Evolutionary conservation across 371 early-diverging fungal genomes (phyloP), one percentile per base, ranked within the genome.

Genomic region (Syncephalastrum racemosum): DNA sequence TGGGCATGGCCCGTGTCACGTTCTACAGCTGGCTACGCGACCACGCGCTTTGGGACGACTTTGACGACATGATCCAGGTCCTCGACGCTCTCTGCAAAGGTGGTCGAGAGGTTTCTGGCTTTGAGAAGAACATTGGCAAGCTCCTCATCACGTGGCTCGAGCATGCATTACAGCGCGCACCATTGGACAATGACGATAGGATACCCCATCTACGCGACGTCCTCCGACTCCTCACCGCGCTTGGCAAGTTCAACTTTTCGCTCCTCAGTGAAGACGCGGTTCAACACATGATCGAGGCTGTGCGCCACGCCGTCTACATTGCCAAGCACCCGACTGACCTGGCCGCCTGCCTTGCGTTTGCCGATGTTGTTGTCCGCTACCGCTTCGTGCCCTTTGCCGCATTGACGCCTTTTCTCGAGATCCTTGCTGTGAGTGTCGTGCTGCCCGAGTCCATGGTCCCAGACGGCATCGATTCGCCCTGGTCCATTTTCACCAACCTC

Each of bases 331-430:
- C 68, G 18, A 70, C 64, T 25, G 83, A 86, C 55, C 77, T 82
- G 8, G 56, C 61, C 16, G 77, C 79, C 16, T 82, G 83, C 36
- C 67, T 89, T 13, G 76, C 73, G 14, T 85, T 90, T 59, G 68
- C 85, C 56, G 90, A 90, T 63, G 82, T 85, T 15, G 81, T 88
- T 20, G 85, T 88, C 2, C 79, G 89, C 4, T 90, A 84, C 54
- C 83, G 89, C 2, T 83, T 81, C 60, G 84, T 88, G 2, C 89
- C 90, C 1, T 63, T 73, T 6, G 75, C 73, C 13, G 81, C 85
- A 4, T 60, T 89, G 7, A 58, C 71, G 2, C 70, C 71, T 1
- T 82, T 86, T 57, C 64, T 86, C 51, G 75, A 80, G 44, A 84
- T 83, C 19, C 65, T 89, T 1, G 84, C 85, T 49, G 70, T 68